phyloP scores from a whole-genome alignment of 2,329 filamentous ascomycete genomes.

The Aspergillus alliaceus region DNA sequence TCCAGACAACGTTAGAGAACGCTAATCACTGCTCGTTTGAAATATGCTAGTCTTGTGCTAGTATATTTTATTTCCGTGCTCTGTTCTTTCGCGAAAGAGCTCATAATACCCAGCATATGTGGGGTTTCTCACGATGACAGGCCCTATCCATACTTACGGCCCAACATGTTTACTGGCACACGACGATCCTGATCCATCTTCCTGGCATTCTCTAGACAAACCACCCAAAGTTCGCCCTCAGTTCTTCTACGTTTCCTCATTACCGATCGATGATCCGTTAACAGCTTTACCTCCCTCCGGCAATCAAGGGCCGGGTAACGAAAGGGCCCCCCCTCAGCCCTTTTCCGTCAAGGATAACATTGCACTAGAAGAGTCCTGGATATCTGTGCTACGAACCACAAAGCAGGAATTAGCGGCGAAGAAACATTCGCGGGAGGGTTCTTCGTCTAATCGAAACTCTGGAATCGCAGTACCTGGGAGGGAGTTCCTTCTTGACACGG shows the following conservation, averaged over 20 bases:
- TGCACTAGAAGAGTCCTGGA: slow-evolving; percentile 76
- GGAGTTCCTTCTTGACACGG: slow-evolving; percentile 5
- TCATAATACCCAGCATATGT: background rate
- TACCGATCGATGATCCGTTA: slow-evolving; percentile 87
- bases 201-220: slow-evolving; percentile 41
- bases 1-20: background rate
- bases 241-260: slow-evolving; percentile 81
- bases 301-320: slow-evolving; percentile 46
- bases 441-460: slow-evolving; percentile 8
- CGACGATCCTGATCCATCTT: slow-evolving; percentile 32
- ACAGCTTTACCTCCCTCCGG: slow-evolving; percentile 62
- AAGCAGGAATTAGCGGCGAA: slow-evolving; percentile 11
- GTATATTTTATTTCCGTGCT: background rate
- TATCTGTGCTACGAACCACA: slow-evolving; percentile 49
- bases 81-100: background rate
- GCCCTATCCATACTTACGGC: slow-evolving; percentile 59
- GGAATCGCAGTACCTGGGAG: slow-evolving; percentile 29
- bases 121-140: slow-evolving; percentile 35
- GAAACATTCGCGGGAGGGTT: slow-evolving; percentile 6
- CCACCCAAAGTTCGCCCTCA: slow-evolving; percentile 64
- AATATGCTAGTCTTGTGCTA: background rate
- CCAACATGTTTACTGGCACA: slow-evolving; percentile 55
- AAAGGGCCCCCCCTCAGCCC: slow-evolving; percentile 67
- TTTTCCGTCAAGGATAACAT: slow-evolving; percentile 79
- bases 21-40: background rate